Evolutionary conservation across 148 eudicot genomes (phyloP), one percentile per base, ranked within the genome.

Genomic region (Rhododendron griersonianum): DNA sequence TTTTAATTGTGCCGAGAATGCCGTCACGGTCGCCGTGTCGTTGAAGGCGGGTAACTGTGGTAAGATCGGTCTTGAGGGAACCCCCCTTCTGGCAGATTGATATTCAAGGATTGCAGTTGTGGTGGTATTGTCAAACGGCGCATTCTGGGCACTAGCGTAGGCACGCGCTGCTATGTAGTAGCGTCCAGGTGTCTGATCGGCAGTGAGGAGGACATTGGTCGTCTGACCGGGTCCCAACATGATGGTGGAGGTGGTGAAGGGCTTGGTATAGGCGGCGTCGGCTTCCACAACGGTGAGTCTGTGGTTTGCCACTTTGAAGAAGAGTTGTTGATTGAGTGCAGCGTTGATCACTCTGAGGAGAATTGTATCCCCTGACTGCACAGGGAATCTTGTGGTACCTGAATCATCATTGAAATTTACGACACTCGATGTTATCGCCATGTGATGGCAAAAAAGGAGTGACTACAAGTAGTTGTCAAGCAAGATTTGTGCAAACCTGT

Each of bases 221-320:
- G 98, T 93, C 84, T 95, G 98, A 35, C 95, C 96, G 35, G 98
- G 98, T 81, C 93, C 98, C 41, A 95, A 85, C 93, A 93, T 91
- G 86, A 93, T 63, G 82, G 91, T 90, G 47, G 84, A 90, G 84
- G 95, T 92, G 45, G 93, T 81, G 83, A 93, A 95, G 21, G 92
- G 96, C 86, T 93, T 93, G 75, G 84, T 89, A 82, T 95, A 95
- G 76, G 91, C 83, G 6, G 93, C 93, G 79, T 93, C 98, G 28
- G 92, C 92, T 13, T 86, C 92, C n/a, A 95, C 96, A 14, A 95
- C 94, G 37, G 91, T 93, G 91, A 93, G 92, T 88, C 82, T 83
- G 89, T 95, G 96, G 91, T 93, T 92, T 85, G 93, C 93, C 39
- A 95, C 87, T 2, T 90, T 84, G 78, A 93, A 95, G 84, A 93